phyloP scores from a whole-genome alignment of 371 early-diverging fungal species.

The Lichtheimia ramosa region DNA sequence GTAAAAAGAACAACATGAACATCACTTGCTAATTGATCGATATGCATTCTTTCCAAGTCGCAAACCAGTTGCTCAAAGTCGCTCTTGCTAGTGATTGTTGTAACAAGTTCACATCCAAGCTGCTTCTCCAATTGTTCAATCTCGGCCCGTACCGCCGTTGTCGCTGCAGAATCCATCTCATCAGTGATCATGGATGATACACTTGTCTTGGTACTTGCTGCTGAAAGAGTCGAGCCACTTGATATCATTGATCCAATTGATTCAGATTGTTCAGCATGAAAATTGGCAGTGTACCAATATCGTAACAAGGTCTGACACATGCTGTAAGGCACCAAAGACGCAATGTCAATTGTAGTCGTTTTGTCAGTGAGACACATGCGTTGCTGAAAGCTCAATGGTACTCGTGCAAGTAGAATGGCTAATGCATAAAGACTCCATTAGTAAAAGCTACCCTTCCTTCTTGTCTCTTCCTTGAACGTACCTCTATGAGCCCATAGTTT shows the following conservation, averaged over 20 bases:
- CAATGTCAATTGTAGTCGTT: neutral
- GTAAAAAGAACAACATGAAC: slow-evolving; percentile 23
- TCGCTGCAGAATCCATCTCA: neutral
- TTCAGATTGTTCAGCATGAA: neutral
- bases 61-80: slow-evolving; percentile 18
- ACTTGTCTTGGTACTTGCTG: slow-evolving; percentile 2
- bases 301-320: slow-evolving; percentile 27
- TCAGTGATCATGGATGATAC: slow-evolving; percentile 5
- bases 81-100: neutral
- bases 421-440: neutral
- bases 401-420: slow-evolving; percentile 24
- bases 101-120: neutral
- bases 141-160: neutral
- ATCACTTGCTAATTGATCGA: slow-evolving; percentile 26
- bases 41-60: slow-evolving; percentile 30
- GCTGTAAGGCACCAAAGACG: slow-evolving; percentile 15
- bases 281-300: slow-evolving; percentile 47
- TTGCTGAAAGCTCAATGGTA: slow-evolving; percentile 16
- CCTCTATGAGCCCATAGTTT: slow-evolving; percentile 49
- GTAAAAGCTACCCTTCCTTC: neutral
- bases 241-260: neutral
- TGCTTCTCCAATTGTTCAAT: slow-evolving; percentile 7
- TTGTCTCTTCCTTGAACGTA: slow-evolving; percentile 2
- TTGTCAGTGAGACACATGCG: neutral
- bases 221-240: slow-evolving; percentile 3